These are phyloP conservation scores for Omphalotus olearius DNA, from an alignment of 1,284 basidiomycete genomes.

Conservation along the genomic window DNA sequence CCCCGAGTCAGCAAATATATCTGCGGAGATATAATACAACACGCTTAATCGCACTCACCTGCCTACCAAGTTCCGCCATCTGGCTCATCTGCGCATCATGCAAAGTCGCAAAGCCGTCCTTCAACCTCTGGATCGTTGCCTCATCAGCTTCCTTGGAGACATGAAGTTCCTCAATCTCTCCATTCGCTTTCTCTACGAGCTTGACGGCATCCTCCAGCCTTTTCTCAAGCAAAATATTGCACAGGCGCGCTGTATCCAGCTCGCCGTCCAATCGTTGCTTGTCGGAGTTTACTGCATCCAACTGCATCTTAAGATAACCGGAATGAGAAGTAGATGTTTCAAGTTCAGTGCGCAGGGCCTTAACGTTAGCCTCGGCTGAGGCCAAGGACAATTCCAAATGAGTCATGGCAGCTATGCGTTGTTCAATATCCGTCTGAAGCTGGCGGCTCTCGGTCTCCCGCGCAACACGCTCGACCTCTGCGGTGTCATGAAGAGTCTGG, in stretches of 20 bases:
- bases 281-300: slow-evolving; percentile 6
- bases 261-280: slow-evolving; percentile 11
- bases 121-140: slow-evolving; percentile 31
- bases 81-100: slow-evolving; percentile 29
- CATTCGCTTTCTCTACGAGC: slow-evolving; percentile 25
- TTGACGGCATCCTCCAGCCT: slow-evolving; percentile 21
- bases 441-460: neutral
- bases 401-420: neutral
- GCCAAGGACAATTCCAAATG: neutral
- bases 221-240: slow-evolving; percentile 19
- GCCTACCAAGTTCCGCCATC: slow-evolving; percentile 28
- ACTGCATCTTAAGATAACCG: neutral
- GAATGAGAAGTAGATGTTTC: neutral
- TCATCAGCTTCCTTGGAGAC: slow-evolving; percentile 31
- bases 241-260: slow-evolving; percentile 19
- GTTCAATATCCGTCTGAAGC: neutral
- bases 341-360: neutral
- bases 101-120: slow-evolving; percentile 26
- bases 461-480: neutral
- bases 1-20: neutral
- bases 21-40: neutral
- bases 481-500: neutral
- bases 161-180: slow-evolving; percentile 27
- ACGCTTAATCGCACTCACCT: slow-evolving; percentile 21
- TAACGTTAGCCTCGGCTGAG: neutral